Evolutionary conservation across 2,329 filamentous ascomycete genomes (phyloP).

Genomic region (Tolypocladium endophyticum): DNA sequence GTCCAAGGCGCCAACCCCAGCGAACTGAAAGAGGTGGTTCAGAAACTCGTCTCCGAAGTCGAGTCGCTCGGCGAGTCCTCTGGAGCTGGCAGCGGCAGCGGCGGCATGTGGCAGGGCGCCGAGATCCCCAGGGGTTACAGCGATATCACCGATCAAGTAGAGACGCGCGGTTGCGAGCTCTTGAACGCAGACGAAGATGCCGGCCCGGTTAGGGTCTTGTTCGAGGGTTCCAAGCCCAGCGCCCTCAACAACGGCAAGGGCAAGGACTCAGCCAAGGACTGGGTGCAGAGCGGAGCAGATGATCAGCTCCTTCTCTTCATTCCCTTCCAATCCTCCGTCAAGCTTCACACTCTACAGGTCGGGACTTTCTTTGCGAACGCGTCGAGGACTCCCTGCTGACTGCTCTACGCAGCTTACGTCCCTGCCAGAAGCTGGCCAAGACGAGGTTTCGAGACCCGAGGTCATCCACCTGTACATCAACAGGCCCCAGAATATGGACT

Average conservation of each 20-base stretch:
- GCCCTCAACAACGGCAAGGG: conserved; percentile 47
- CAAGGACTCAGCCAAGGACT: conserved; percentile 54
- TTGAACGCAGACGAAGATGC: conserved; percentile 75
- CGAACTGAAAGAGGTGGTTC: conserved; percentile 60
- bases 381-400: conserved; percentile 6
- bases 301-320: conserved; percentile 91
- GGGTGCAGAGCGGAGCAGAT: conserved; percentile 93
- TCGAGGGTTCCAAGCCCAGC: conserved; percentile 58
- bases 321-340: conserved; percentile 78
- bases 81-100: conserved; percentile 26
- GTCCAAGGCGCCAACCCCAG: conserved; percentile 64
- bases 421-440: conserved; percentile 56
- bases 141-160: conserved; percentile 75
- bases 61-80: conserved; percentile 38
- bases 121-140: conserved; percentile 67
- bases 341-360: conserved; percentile 74
- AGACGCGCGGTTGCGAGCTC: conserved; percentile 70
- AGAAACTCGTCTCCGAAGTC: conserved; percentile 60
- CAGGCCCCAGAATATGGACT: conserved; percentile 79
- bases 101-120: conserved; percentile 60
- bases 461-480: conserved; percentile 83
- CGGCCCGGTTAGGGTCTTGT: conserved; percentile 62
- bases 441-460: conserved; percentile 70
- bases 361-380: conserved; percentile 5
- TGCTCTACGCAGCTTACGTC: conserved; percentile 64